These are phyloP conservation scores for Teratosphaeria zuluensis DNA, from an alignment of 2,329 filamentous ascomycete species.

Conservation along the genomic window DNA sequence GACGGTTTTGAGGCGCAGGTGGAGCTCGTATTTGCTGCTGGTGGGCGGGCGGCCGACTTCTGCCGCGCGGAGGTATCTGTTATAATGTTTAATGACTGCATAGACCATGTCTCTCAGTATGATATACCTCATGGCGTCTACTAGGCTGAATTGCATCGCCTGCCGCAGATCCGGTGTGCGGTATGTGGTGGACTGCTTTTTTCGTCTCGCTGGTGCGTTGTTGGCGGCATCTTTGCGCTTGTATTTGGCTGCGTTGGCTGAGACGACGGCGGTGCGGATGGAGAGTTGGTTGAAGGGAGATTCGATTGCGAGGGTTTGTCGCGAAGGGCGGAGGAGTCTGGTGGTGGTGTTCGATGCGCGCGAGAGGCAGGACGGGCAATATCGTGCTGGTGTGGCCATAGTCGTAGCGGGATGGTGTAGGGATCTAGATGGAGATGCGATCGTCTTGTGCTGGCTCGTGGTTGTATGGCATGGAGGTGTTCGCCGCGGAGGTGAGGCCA, in stretches of 20 bases:
- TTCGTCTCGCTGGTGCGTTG: conserved; percentile 45
- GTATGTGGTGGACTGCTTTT: conserved; percentile 59
- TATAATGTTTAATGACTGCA: no score
- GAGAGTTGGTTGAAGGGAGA: conserved; percentile 17
- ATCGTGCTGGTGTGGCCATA: conserved; percentile 6
- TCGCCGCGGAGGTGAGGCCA: neutral
- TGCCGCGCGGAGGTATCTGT: conserved; percentile 84
- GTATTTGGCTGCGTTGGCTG: conserved; percentile 31
- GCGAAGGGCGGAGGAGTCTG: conserved; percentile 8
- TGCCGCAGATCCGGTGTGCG: conserved; percentile 53
- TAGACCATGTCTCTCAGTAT: neutral
- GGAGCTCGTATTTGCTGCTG: conserved; percentile 76
- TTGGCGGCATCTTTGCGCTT: conserved; percentile 31
- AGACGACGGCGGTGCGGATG: conserved; percentile 29
- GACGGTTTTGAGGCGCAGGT: conserved; percentile 69
- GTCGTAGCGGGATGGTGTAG: neutral
- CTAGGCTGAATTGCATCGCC: conserved; percentile 66
- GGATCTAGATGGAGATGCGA: neutral
- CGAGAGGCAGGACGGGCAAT: conserved; percentile 21
- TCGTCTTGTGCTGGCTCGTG: neutral
- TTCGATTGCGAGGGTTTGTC: conserved; percentile 9
- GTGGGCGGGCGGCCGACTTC: conserved; percentile 76
- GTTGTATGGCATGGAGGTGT: neutral
- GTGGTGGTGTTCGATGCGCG: conserved; percentile 6
- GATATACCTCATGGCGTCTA: conserved; percentile 78